Evolutionary conservation across 1,284 basidiomycete species (phyloP).

Genomic region (Fomitopsis palustris): DNA sequence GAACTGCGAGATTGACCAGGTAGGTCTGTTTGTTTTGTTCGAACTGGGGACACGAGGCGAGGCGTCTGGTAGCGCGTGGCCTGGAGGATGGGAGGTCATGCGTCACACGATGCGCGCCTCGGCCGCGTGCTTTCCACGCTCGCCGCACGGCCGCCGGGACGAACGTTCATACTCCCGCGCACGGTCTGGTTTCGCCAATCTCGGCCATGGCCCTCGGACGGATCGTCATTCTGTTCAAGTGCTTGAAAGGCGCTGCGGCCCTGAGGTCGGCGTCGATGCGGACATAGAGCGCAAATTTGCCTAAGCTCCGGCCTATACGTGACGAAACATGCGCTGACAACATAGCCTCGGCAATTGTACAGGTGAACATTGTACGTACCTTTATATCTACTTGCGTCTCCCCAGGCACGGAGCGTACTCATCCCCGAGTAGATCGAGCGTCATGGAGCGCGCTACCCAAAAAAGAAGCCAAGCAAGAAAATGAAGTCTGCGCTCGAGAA

Average conservation of each 20-base stretch:
- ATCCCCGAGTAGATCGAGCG: slow-evolving; percentile 62
- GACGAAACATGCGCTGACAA: not conserved
- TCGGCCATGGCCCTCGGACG: too few relatives aligned
- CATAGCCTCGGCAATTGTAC: not conserved
- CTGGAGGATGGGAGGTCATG: not conserved
- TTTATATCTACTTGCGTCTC: not conserved
- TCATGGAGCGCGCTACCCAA: slow-evolving; percentile 82
- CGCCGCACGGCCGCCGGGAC: not conserved
- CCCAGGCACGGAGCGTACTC: not conserved
- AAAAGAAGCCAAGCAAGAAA: slow-evolving; percentile 39
- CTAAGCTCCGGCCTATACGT: not conserved
- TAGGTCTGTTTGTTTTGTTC: slow-evolving; percentile 18
- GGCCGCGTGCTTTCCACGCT: not conserved
- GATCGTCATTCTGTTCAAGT: not conserved
- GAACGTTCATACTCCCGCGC: not conserved
- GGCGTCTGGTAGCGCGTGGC: not conserved
- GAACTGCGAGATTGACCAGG: slow-evolving; percentile 56
- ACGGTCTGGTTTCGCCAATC: not conserved
- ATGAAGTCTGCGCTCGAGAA: slow-evolving; percentile 54
- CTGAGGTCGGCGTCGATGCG: not conserved
- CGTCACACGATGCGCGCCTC: not conserved
- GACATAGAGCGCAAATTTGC: not conserved
- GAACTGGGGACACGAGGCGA: not conserved
- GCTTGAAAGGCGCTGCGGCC: not conserved
- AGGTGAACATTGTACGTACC: slow-evolving; percentile 58